Conservation (phyloP, 2,329 filamentous ascomycete species). For the Bipolaris cookei region DNA sequence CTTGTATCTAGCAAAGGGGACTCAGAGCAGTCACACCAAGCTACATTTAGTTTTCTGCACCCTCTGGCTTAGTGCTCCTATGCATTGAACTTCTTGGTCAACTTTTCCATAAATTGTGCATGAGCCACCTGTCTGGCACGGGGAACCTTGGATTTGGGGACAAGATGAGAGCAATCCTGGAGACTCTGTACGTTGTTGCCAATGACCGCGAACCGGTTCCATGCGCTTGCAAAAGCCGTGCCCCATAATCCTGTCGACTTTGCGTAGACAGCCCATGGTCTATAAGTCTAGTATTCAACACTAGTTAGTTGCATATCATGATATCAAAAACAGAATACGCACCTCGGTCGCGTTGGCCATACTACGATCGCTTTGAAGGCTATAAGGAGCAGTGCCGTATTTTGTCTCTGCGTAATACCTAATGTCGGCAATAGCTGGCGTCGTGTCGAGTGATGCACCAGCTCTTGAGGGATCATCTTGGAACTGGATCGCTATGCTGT, state of each 20-base stretch:
- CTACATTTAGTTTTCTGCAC: neutral
- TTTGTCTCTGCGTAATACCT: conserved; percentile 41
- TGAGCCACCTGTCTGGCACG: too few species aligned
- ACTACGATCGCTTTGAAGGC: conserved; percentile 27
- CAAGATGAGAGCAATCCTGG: conserved; percentile 31
- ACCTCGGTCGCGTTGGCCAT: conserved; percentile 31
- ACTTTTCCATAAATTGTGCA: too few species aligned
- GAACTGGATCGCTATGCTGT: conserved; percentile 36
- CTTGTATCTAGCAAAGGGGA: too few species aligned
- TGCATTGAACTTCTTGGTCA: too few species aligned
- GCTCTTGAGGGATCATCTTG: conserved; percentile 32
- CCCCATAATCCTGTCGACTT: conserved; percentile 25
- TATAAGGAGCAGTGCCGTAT: conserved; percentile 35
- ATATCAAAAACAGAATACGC: neutral
- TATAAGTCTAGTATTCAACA: conserved; percentile 17
- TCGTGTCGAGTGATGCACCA: conserved; percentile 37
- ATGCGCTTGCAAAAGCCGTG: conserved; percentile 29
- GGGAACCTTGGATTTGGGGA: neutral
- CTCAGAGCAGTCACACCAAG: neutral
- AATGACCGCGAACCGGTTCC: conserved; percentile 30
- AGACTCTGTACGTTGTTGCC: conserved; percentile 29
- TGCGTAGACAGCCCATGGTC: conserved; percentile 26
- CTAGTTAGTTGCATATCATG: too few species aligned
- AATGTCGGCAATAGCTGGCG: conserved; percentile 37
- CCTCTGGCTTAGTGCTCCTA: too few species aligned